Evolutionary conservation across 2,329 filamentous ascomycete genomes (phyloP).

Genomic region (Ceratocystis eucalypticola): DNA sequence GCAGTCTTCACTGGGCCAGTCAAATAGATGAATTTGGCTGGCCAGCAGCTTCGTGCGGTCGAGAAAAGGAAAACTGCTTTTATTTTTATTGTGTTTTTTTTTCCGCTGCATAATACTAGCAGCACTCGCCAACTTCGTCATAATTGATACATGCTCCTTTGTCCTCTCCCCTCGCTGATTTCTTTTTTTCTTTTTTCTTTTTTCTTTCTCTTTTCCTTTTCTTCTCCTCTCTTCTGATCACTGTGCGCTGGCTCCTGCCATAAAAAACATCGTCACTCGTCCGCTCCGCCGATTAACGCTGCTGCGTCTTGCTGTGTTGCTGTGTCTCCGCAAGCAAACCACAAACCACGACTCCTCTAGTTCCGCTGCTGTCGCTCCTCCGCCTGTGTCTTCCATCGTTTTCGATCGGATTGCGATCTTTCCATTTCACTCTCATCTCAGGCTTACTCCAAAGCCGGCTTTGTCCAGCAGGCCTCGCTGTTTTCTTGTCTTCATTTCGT

Average conservation of each 20-base stretch:
- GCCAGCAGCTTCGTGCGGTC: neutral
- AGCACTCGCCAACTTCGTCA: no score
- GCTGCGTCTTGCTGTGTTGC: no score
- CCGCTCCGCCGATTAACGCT: no score
- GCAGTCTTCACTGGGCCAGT: slow-evolving; percentile 14
- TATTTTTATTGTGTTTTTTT: neutral
- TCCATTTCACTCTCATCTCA: neutral
- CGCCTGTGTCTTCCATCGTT: neutral
- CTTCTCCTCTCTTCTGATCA: neutral
- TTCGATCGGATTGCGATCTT: neutral
- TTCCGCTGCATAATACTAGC: neutral
- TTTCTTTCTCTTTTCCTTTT: slow-evolving; percentile 5
- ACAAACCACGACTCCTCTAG: no score
- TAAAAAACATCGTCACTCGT: neutral
- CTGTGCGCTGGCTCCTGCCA: neutral
- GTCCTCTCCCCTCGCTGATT: neutral
- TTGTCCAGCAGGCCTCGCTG: neutral
- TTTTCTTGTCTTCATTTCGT: neutral
- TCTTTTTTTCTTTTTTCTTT: slow-evolving; percentile 12
- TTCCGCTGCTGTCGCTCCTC: no score
- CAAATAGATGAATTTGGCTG: slow-evolving; percentile 4
- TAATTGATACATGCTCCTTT: neutral
- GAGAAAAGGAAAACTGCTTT: neutral
- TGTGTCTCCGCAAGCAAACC: no score
- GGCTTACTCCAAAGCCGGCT: neutral